A percentile compares a stretch with the other conserved stretches of the same genome.
Evolutionary conservation across 352 stramenopile genomes (phyloP).

Genomic region (Phytophthora hibernalis): DNA sequence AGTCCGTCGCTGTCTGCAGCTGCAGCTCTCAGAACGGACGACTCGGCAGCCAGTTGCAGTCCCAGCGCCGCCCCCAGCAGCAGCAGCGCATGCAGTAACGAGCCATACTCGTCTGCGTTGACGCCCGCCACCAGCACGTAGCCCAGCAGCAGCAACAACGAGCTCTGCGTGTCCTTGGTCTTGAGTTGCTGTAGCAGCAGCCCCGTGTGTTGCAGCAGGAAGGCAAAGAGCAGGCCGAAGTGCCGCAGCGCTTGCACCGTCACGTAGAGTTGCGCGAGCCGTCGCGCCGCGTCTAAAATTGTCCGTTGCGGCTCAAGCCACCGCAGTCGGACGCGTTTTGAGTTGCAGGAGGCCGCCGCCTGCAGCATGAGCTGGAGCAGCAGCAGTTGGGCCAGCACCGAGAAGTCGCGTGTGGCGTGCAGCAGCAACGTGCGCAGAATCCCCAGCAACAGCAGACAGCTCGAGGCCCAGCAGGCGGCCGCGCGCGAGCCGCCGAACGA

Average conservation of each 20-base stretch:
- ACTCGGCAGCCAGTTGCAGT: constrained; percentile 35
- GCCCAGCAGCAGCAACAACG: constrained; percentile 48
- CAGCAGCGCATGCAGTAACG: constrained; percentile 58
- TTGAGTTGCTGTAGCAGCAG: constrained; percentile 57
- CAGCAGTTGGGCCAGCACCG: constrained; percentile 41
- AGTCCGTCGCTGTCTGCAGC: constrained; percentile 34
- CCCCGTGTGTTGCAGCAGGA: constrained; percentile 65
- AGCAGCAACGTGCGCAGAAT: constrained; percentile 29
- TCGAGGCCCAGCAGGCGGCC: constrained; percentile 8
- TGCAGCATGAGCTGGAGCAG: constrained; percentile 39
- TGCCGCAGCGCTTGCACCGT: constrained; percentile 63
- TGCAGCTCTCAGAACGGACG: constrained; percentile 16
- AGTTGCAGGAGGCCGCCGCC: constrained; percentile 4
- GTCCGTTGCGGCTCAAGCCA: constrained; percentile 22
- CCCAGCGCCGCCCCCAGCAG: constrained; percentile 57
- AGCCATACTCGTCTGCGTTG: constrained; percentile 69
- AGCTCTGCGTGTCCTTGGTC: constrained; percentile 33
- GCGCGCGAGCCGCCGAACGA: constrained; percentile 1
- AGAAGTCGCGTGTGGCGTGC: constrained; percentile 38
- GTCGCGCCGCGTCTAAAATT: constrained; percentile 42
- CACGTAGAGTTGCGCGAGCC: constrained; percentile 57
- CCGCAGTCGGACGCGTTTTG: constrained; percentile 8
- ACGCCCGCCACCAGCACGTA: constrained; percentile 71
- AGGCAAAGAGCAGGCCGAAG: constrained; percentile 77
- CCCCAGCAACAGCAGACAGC: constrained; percentile 25